Base-by-base conservation (phyloP, 202 grass and related monocot genomes). In the Bolboschoenoplectus hybrid region DNA sequence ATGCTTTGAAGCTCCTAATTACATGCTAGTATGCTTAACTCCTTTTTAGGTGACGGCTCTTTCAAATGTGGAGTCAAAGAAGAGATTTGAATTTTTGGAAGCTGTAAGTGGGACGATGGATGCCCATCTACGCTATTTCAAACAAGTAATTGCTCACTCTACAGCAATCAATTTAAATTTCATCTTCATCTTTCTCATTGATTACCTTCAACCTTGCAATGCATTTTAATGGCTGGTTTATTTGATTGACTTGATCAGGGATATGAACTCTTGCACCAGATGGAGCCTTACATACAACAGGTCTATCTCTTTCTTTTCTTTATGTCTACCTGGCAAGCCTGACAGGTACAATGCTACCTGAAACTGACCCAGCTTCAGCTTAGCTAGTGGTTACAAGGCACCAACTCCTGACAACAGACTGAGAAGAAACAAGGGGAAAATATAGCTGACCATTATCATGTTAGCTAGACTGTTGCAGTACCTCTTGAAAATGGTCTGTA, bases 71-170 rank as follows among this genome's bases (percentile, higher is more conserved):
- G 97, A 99, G 83, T 92, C 93, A 61, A 99, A 99, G 87, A 99
- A 99, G 88, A 92, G 93, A 89, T 99, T 99, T 82, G 97, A 99
- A 89, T 99, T 99, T 91, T 89, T 99, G 86, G 97, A 99, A 88
- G 90, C 97, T 86, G 93, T 99, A 86, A 99, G 97, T 88, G 97
- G 97, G 81, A 99, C 92, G 63, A 99, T 99, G 97, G 97, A 99
- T 90, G 92, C 97, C 26, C 97, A 99, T 94, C 97, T 99, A 84
- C 93, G 93, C 82, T 99, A 99, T 90, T 99, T 99, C 85, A 99
- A 97, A 99, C 97, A 99, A 93, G 97, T 99, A 85, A 68, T 80
- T 6, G 19, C 58, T 62, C 41, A 77, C 56, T 46, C 17, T 67
- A 43, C 53, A 85, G 49, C 35, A 43, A 34, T 88, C 55, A 83